These are phyloP conservation scores for Naganishia onofrii DNA, from an alignment of 768 basidiomycete species.

Conservation along the genomic window DNA sequence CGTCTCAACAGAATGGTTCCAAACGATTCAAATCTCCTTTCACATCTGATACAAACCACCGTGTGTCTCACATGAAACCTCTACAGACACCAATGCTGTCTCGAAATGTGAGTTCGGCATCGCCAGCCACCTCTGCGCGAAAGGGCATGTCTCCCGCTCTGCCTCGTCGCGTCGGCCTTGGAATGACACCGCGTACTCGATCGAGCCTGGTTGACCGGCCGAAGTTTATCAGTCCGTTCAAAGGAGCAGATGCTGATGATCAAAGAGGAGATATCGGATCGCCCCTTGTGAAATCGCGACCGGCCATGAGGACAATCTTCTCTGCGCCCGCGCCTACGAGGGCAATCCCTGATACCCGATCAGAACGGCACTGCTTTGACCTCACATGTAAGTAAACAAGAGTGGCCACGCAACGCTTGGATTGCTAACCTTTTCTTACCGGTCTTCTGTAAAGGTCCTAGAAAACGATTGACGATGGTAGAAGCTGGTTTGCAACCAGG, in stretches of 20 bases:
- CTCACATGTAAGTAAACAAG: background rate
- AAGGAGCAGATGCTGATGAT: slow-evolving; percentile 15
- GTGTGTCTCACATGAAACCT: slow-evolving; percentile 15
- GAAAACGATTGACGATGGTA: background rate
- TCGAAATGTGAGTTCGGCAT: slow-evolving; percentile 35
- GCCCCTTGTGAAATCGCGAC: background rate
- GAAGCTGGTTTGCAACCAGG: slow-evolving; percentile 6
- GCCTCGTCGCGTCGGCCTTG: slow-evolving; percentile 43
- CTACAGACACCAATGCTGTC: slow-evolving; percentile 8
- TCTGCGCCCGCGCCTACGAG: background rate
- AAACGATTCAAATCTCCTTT: slow-evolving; percentile 29
- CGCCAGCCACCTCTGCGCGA: slow-evolving; percentile 18
- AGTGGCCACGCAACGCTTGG: no score
- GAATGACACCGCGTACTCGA: slow-evolving; percentile 36
- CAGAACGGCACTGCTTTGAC: slow-evolving; percentile 13
- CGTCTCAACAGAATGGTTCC: slow-evolving; percentile 31
- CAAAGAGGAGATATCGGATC: background rate
- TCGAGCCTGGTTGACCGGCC: slow-evolving; percentile 28
- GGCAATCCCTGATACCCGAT: background rate
- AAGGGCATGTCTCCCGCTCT: slow-evolving; percentile 27
- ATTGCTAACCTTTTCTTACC: background rate
- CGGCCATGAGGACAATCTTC: slow-evolving; percentile 8
- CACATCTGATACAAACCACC: slow-evolving; percentile 5
- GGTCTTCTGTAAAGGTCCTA: background rate
- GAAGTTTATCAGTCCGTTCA: slow-evolving; percentile 46